These are phyloP conservation scores for Plasmodium reichenowi DNA, from an alignment of 169 alveolate species.

Conservation along the genomic window DNA sequence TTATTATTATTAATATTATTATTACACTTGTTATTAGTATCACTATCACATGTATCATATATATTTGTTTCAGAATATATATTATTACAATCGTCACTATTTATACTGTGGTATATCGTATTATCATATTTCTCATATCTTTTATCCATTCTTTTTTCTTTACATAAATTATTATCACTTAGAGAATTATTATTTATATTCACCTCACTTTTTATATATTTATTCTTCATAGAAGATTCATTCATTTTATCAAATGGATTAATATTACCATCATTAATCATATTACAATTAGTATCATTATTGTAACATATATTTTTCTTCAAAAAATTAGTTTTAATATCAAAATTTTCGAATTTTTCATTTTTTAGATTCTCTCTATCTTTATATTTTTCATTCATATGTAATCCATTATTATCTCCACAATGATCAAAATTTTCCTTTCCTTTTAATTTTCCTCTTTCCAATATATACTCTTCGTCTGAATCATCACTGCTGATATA, in stretches of 20 bases:
- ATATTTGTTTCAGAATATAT: background rate
- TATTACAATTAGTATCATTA: background rate
- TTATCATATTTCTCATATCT: background rate
- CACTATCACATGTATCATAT: background rate
- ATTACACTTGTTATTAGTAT: background rate
- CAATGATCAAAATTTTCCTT: background rate
- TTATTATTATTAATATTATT: background rate
- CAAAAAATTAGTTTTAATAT: background rate
- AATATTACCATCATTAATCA: background rate
- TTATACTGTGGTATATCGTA: background rate
- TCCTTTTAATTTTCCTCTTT: background rate
- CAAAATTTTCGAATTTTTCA: background rate
- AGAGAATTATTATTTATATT: background rate
- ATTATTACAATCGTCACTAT: background rate
- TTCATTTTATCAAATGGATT: background rate
- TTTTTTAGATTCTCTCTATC: constrained; percentile 1
- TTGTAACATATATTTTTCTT: background rate
- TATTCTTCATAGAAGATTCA: background rate
- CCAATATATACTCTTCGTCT: constrained; percentile 27
- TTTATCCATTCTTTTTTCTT: background rate
- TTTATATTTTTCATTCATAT: background rate
- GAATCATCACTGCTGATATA: constrained; percentile 63
- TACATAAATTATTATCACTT: background rate
- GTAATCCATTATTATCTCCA: background rate
- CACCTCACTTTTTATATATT: background rate